A percentile compares a stretch with the other conserved stretches of the same genome.
phyloP scores from a whole-genome alignment of 768 basidiomycete genomes.

The Macrolepiota albuminosa region DNA sequence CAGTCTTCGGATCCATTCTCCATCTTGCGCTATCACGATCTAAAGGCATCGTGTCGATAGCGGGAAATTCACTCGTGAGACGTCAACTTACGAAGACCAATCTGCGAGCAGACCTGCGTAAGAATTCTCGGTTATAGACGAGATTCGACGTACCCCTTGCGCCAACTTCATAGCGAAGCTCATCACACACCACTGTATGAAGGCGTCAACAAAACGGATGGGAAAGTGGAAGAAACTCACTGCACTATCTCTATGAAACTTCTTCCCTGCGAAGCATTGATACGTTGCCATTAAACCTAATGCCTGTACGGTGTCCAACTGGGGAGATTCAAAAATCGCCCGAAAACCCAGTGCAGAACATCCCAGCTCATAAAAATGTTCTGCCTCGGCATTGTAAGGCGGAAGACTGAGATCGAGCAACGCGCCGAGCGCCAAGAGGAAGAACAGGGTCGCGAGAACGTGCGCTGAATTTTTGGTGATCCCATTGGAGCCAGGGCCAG shows the following conservation, averaged over 20 bases:
- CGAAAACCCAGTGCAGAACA: slow-evolving; percentile 49
- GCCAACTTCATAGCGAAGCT: slow-evolving; percentile 55
- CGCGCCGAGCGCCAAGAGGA: slow-evolving; percentile 58
- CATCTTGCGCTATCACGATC: slow-evolving; percentile 39
- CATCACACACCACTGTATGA: slow-evolving; percentile 43
- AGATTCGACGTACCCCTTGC: slow-evolving; percentile 39
- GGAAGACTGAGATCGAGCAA: slow-evolving; percentile 48
- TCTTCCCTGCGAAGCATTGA: slow-evolving; percentile 49
- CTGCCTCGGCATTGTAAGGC: slow-evolving; percentile 55
- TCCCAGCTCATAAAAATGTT: slow-evolving; percentile 55
- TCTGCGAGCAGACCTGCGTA: slow-evolving; percentile 18
- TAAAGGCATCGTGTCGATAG: slow-evolving; percentile 8
- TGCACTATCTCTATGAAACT: slow-evolving; percentile 40
- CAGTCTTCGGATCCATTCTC: slow-evolving; percentile 32
- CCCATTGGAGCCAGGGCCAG: neutral
- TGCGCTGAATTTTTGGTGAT: slow-evolving; percentile 31
- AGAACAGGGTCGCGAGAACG: slow-evolving; percentile 49
- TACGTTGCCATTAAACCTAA: slow-evolving; percentile 56
- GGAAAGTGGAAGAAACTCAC: slow-evolving; percentile 24
- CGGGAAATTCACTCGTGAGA: neutral
- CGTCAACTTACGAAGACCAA: slow-evolving; percentile 36
- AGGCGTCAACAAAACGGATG: slow-evolving; percentile 6
- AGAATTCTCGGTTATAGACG: neutral
- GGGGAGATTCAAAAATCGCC: slow-evolving; percentile 49
- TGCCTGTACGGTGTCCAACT: slow-evolving; percentile 52